Percentiles rank a stretch among this genome's conserved stretches.
phyloP scores from a whole-genome alignment of 164 flowering plant species.

The Vitis amurensis region DNA sequence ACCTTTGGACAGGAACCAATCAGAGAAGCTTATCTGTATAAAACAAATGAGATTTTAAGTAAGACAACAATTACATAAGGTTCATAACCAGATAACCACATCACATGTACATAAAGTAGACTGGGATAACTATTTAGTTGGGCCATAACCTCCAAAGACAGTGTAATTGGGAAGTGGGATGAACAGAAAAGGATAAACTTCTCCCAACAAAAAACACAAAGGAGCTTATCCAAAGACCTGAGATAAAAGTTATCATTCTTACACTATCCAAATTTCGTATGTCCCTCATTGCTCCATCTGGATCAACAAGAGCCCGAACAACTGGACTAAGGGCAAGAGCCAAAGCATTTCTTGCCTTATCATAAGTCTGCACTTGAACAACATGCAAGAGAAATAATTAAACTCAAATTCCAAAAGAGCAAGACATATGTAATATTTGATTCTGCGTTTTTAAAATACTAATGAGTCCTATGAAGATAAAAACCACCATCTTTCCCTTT shows the following conservation, averaged over 20 bases:
- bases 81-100: neutral
- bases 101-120: neutral
- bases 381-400: neutral
- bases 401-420: neutral
- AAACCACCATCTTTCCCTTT: neutral
- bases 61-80: neutral
- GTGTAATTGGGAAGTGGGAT: no score
- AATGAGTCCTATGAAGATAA: neutral
- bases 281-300: constrained; percentile 92
- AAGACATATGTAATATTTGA: no score
- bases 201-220: constrained; percentile 1
- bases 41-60: constrained; percentile 14
- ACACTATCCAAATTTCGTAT: constrained; percentile 85
- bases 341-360: constrained; percentile 92
- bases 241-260: constrained; percentile 20
- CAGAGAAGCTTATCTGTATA: constrained; percentile 88
- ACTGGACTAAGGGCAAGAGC: constrained; percentile 98
- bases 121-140: neutral
- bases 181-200: neutral
- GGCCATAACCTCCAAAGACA: neutral
- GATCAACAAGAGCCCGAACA: constrained; percentile 89
- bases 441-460: neutral
- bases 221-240: neutral
- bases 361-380: constrained; percentile 65
- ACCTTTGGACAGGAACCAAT: constrained; percentile 96